Conservation (phyloP, 345 rosid species). For the Microcos paniculata region DNA sequence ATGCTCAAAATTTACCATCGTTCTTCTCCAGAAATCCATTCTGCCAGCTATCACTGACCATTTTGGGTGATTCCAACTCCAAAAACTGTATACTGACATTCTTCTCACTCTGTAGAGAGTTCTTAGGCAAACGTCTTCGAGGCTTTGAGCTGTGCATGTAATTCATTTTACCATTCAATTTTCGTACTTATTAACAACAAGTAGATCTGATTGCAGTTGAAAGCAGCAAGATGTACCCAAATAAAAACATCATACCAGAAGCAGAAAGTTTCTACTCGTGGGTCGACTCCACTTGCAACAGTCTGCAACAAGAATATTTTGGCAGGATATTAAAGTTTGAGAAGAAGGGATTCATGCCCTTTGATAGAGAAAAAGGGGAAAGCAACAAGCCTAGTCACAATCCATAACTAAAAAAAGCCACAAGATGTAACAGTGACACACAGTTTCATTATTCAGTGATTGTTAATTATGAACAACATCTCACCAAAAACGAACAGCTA, state of each 20-base stretch:
- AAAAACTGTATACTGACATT: slow-evolving; percentile 49
- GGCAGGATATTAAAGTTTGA: slow-evolving; percentile 16
- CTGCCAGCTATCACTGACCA: slow-evolving; percentile 32
- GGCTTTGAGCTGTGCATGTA: slow-evolving; percentile 55
- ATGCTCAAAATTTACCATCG: slow-evolving; percentile 42
- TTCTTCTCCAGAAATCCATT: slow-evolving; percentile 40
- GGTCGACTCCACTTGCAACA: slow-evolving; percentile 48
- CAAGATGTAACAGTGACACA: neutral
- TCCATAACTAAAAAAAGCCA: neutral
- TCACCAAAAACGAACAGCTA: neutral
- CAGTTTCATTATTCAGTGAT: neutral
- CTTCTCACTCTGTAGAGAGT: slow-evolving; percentile 35
- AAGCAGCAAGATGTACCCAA: slow-evolving; percentile 17
- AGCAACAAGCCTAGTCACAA: neutral
- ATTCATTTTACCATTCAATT: slow-evolving; percentile 26
- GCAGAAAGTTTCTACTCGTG: slow-evolving; percentile 50
- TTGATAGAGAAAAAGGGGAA: neutral
- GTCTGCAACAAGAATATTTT: slow-evolving; percentile 48
- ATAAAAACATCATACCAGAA: slow-evolving; percentile 58
- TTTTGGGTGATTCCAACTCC: slow-evolving; percentile 60
- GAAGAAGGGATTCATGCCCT: slow-evolving; percentile 3
- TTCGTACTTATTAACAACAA: slow-evolving; percentile 16
- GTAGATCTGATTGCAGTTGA: slow-evolving; percentile 7
- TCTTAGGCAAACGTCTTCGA: slow-evolving; percentile 45
- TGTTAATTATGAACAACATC: neutral